Evolutionary conservation across 371 early-diverging fungal species (phyloP), one percentile per base, ranked within the genome.

Genomic region (Saksenaea oblongispora): DNA sequence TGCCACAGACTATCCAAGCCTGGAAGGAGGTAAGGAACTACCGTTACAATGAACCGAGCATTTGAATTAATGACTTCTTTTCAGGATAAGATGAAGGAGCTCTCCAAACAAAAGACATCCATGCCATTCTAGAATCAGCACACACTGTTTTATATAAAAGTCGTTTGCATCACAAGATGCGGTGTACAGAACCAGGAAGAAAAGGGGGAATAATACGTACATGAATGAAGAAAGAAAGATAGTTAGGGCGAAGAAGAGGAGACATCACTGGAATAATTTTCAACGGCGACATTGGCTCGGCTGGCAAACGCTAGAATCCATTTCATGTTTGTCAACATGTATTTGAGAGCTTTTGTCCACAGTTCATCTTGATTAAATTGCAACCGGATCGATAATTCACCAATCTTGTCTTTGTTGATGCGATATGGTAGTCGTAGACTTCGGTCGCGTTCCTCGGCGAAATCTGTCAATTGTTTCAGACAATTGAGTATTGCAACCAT

Each of bases 281-380:
- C 77, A 13, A 47, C 55, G 10, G 67, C 64, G 17, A 63, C 63
- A 47, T 64, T 76, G 15, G 75, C 75, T 59, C 79, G 64, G 67
- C 89, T 85, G 14, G 89, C 88, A 74, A 87, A 93, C 3, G 91
- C 91, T 57, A 94, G 71, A 14, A 91, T 79, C 93, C 91, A 92
- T 69, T 94, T 94, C 59, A 93, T 85, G 68, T 96, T 86, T 44
- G 92, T 89, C 47, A 97, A 77, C 72, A 93, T 89, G 75, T 91
- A 95, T 73, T 91, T 92, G 27, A 95, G 78, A 5, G 97, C 98
- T 37, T 86, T 84, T 10, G 97, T 95, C 98, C 98, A 98, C 26
- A 80, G 71, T 56, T 96, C 96, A 58, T 93, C 94, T 61, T 91
- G 91, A 54, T 90, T 92, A 73, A 94, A 94, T 70, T 96, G 95